phyloP scores from a whole-genome alignment of 2,329 filamentous ascomycete species.

The Chaetomium sp. region DNA sequence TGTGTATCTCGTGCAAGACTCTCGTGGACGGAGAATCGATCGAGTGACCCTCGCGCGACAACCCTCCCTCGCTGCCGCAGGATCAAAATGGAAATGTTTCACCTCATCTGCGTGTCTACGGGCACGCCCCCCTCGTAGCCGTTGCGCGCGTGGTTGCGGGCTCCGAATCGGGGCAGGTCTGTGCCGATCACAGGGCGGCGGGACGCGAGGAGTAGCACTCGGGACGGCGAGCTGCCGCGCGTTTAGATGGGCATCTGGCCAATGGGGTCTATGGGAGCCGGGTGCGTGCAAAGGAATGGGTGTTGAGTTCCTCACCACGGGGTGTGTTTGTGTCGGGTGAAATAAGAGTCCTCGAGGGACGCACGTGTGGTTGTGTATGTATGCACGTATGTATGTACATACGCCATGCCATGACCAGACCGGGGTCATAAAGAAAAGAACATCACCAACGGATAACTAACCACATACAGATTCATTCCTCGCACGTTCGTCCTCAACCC shows the following conservation, averaged over 20 bases:
- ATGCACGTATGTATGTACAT: background rate
- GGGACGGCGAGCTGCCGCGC: conserved; percentile 5
- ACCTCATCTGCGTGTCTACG: conserved; percentile 4
- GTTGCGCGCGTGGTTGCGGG: background rate
- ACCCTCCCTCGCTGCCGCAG: background rate
- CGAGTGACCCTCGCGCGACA: conserved; percentile 6
- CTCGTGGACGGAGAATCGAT: background rate
- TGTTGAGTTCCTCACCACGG: background rate
- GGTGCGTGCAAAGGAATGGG: background rate
- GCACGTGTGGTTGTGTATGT: background rate
- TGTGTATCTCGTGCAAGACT: background rate
- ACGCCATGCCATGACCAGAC: background rate
- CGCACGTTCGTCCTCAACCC: too few species aligned
- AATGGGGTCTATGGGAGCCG: background rate
- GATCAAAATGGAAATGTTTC: conserved; percentile 5
- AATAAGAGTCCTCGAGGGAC: background rate
- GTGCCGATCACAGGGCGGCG: conserved; percentile 18
- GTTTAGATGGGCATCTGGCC: background rate
- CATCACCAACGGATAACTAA: too few species aligned
- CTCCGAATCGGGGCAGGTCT: conserved; percentile 18
- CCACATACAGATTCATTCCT: too few species aligned
- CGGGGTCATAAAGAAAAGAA: too few species aligned
- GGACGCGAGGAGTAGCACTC: background rate
- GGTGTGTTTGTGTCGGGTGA: background rate
- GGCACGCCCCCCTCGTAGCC: background rate